Conservation (phyloP, 352 stramenopile genomes). For the Phytopythium helicoides region DNA sequence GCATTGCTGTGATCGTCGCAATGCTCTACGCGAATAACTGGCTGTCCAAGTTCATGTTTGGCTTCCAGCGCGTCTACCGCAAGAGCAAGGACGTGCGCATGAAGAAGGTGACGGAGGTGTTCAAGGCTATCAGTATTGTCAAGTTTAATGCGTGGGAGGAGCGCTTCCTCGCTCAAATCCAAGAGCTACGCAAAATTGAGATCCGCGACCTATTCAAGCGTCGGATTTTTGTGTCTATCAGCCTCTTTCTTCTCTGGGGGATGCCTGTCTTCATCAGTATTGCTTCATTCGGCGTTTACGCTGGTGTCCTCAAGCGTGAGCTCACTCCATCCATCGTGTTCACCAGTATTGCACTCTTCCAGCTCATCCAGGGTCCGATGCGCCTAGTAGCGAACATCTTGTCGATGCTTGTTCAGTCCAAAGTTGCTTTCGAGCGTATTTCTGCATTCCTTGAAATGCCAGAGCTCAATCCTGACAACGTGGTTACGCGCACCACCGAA, state of each 20-base stretch:
- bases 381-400: slow-evolving; percentile 36
- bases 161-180: slow-evolving; percentile 67
- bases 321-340: slow-evolving; percentile 78
- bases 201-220: slow-evolving; percentile 25
- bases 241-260: slow-evolving; percentile 39
- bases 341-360: slow-evolving; percentile 63
- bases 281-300: slow-evolving; percentile 39
- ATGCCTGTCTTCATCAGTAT: slow-evolving; percentile 50
- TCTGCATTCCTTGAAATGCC: slow-evolving; percentile 70
- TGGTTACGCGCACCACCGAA: too few relatives aligned
- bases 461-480: slow-evolving; percentile 9
- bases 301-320: slow-evolving; percentile 65
- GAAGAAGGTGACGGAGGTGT: slow-evolving; percentile 56
- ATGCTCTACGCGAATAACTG: slow-evolving; percentile 35
- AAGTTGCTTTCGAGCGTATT: slow-evolving; percentile 75
- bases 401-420: slow-evolving; percentile 64
- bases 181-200: slow-evolving; percentile 22
- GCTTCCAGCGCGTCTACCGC: slow-evolving; percentile 18
- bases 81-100: slow-evolving; percentile 50
- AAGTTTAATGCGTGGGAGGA: slow-evolving; percentile 93
- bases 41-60: slow-evolving; percentile 30
- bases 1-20: slow-evolving; percentile 35
- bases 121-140: slow-evolving; percentile 87
- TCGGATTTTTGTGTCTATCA: slow-evolving; percentile 21
- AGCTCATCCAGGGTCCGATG: slow-evolving; percentile 71